Percentiles rank a stretch among this genome's conserved stretches.
phyloP scores from a whole-genome alignment of 179 eudicot genomes.

The Actinidia arguta region DNA sequence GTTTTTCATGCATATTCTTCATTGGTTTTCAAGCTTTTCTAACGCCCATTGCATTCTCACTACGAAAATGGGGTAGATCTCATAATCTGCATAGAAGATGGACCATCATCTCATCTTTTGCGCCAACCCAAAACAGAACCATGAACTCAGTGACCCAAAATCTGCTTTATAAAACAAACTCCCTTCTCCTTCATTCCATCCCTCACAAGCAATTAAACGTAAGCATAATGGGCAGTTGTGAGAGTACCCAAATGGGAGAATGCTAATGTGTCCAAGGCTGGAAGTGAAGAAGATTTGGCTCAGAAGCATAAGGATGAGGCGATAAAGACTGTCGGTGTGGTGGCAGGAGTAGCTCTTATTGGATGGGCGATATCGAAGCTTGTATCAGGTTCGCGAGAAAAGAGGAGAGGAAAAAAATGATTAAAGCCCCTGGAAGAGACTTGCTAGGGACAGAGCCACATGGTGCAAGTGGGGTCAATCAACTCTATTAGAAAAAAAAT shows the following conservation, averaged over 20 bases:
- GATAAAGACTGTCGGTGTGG: background rate
- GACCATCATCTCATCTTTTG: background rate
- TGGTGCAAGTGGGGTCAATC: no score
- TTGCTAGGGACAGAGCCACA: no score
- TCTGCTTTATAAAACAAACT: background rate
- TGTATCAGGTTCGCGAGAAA: background rate
- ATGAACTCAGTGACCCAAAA: background rate
- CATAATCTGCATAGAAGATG: background rate
- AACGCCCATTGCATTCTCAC: background rate
- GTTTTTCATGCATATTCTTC: background rate
- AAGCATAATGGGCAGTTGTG: background rate
- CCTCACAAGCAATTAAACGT: background rate
- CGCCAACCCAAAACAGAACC: background rate
- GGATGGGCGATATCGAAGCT: background rate
- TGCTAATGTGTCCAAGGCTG: background rate
- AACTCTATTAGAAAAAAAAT: no score
- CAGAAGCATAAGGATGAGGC: background rate
- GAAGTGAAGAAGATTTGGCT: constrained; percentile 11
- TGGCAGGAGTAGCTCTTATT: background rate
- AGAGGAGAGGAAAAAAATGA: background rate
- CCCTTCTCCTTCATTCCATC: background rate
- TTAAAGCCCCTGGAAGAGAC: constrained; percentile 23
- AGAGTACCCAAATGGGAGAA: background rate
- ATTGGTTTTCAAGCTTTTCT: background rate
- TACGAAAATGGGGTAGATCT: background rate